Evolutionary conservation across 441 rosid genomes (phyloP), one percentile per base, ranked within the genome.

Genomic region (Syzygium malaccense): DNA sequence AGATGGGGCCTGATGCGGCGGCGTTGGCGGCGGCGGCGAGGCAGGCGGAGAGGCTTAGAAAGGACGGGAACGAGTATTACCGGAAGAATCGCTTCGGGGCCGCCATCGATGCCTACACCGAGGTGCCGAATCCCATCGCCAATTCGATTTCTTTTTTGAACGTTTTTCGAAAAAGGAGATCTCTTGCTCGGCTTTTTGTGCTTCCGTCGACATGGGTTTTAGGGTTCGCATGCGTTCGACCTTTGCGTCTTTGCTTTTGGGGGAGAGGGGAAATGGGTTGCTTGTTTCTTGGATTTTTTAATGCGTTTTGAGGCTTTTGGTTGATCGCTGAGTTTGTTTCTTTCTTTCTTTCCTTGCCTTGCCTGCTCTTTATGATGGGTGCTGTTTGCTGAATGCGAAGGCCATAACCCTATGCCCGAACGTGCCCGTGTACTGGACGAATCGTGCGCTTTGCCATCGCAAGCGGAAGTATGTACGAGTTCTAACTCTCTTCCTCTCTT

Each of bases 91-190:
- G 99, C 32, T 95, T 94, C 85, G 98, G 95, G n/a, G 99, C 99
- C 28, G 99, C 99, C 80, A 95, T 98, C 58, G 99, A 98, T 86
- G 99, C 99, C 55, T 98, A 97, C 56, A 98, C 99, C 2, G 99
- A 94, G 98, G 99, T 98, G 53, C 26, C 45, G 54, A n/a, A 57
- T 71, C 6, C 20, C 23, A 26, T 66, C 45, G 45, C 71, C 60
- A 5, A 23, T 66, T 84, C 26, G 48, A 55, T 60, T 62, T 28
- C 32, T 71, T 71, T 23, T 71, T 23, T 4, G 5, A 64, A n/a
- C 79, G 45, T 49, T 51, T 41, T 78, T 11, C 15, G 2, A 1
- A n/a, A 57, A 57, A 49, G 45, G 55, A 30, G 23, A 49, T 56
- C 62, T n/a, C 37, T 41, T 14, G 62, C 14, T 85, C 19, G 49